Evolutionary conservation across 495 filamentous ascomycete species (phyloP).

Genomic region (Penicillium cosmopolitanum): DNA sequence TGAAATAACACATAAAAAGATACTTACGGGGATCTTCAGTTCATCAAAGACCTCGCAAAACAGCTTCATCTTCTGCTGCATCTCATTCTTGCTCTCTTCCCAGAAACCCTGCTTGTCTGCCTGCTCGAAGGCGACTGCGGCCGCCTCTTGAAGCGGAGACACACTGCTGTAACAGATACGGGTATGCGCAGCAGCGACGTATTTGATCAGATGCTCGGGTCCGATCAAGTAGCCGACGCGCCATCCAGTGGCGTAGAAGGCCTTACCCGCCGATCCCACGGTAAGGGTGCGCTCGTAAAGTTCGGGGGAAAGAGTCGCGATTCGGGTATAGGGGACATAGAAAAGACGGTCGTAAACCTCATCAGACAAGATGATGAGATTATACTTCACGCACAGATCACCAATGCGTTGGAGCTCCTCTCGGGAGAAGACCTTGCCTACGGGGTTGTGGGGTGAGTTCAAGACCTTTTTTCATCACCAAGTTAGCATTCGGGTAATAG

Average conservation of each 20-base stretch:
- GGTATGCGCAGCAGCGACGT: slow-evolving; percentile 90
- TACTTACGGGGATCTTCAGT: slow-evolving; percentile 71
- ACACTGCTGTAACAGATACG: slow-evolving; percentile 95
- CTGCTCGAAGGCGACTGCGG: slow-evolving; percentile 92
- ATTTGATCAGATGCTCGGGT: slow-evolving; percentile 84
- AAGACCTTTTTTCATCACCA: slow-evolving; percentile 34
- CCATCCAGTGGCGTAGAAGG: slow-evolving; percentile 98
- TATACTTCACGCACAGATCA: slow-evolving; percentile 86
- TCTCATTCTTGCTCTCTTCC: slow-evolving; percentile 79
- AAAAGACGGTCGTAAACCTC: slow-evolving; percentile 96
- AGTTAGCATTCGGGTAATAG: neutral
- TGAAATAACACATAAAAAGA: neutral
- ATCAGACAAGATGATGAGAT: slow-evolving; percentile 94
- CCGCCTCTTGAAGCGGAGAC: slow-evolving; percentile 91
- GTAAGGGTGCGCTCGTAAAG: slow-evolving; percentile 86
- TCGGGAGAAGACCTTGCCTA: slow-evolving; percentile 90
- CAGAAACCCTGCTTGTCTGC: slow-evolving; percentile 87
- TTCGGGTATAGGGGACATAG: slow-evolving; percentile 92
- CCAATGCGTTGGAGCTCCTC: slow-evolving; percentile 85
- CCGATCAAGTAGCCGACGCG: slow-evolving; percentile 95
- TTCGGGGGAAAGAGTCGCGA: slow-evolving; percentile 85
- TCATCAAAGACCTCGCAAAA: slow-evolving; percentile 92
- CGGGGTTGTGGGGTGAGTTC: slow-evolving; percentile 79
- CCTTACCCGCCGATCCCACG: slow-evolving; percentile 94
- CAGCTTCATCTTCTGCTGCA: slow-evolving; percentile 83